Conservation (phyloP, 352 stramenopile genomes). For the Globisporangium alternatum region DNA sequence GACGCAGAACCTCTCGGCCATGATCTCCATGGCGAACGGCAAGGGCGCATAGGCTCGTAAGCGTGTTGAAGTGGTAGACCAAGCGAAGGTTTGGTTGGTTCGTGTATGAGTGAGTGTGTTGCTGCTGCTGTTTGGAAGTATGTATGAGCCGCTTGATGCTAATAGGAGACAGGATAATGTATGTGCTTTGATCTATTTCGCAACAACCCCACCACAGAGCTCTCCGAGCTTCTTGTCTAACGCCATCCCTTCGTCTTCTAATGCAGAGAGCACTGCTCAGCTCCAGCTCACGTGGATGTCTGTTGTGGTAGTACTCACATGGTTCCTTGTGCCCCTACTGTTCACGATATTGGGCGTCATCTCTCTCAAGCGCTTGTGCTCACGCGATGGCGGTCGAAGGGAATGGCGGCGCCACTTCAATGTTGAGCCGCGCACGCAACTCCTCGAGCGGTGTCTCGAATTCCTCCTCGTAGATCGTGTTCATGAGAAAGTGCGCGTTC, state of each 20-base stretch:
- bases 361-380: too few species aligned
- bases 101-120: background rate
- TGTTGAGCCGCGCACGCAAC: slow-evolving; percentile 66
- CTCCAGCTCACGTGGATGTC: too few species aligned
- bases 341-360: too few species aligned
- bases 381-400: background rate
- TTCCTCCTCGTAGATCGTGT: slow-evolving; percentile 95
- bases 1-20: slow-evolving; percentile 18
- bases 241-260: too few species aligned
- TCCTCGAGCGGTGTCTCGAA: slow-evolving; percentile 90
- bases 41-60: slow-evolving; percentile 1
- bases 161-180: background rate
- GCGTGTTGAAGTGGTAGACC: background rate
- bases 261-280: too few species aligned
- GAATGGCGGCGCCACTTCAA: slow-evolving; percentile 32
- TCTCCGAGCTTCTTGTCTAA: too few species aligned
- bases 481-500: slow-evolving; percentile 83
- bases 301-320: too few species aligned
- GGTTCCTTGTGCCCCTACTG: too few species aligned
- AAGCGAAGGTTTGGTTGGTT: background rate
- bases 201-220: background rate
- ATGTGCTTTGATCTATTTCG: slow-evolving; percentile 2
- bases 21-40: slow-evolving; percentile 19
- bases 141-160: background rate
- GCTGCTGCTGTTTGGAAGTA: background rate